Base-by-base conservation (phyloP, 306 rosid genomes). In the Lagenaria siceraria region DNA sequence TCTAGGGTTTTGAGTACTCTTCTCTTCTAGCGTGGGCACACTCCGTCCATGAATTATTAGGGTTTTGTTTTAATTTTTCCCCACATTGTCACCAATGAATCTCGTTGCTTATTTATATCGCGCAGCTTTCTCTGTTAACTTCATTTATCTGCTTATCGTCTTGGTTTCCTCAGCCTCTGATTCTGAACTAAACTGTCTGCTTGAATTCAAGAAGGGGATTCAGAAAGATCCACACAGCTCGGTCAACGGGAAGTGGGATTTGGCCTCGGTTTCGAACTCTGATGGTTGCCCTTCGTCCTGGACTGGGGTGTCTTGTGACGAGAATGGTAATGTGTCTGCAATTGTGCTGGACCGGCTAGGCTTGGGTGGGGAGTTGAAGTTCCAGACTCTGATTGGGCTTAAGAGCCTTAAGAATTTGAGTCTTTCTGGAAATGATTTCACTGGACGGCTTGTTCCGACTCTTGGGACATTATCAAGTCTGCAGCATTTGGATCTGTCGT, bases 201-300 rank as follows among this genome's bases (percentile, higher is more conserved):
- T 90, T 24, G 97, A 95, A 75, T 95, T 95, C 89, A 92, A 87
- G 82, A 95, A 90, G 77, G 98, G 96, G 63, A 92, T 95, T 83
- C 82, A 43, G 0, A 24, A 4, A 48, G 98, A 92, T 87, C 98
- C 90, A 56, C 78, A 55, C 2, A 61, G 81, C 0, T 81, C 10
- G 29, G 87, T 90, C 27, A 40, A 64, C 0, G 87, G 81, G 22
- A 49, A 96, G 53, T 95, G 98, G 98, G 70, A 59, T 51, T 58
- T 64, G 25, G 11, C 78, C 11, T 27, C 83, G 0, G 58, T 78
- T 17, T 10, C 14, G 8, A 49, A 77, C 27, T 10, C 51, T 46
- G 19, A 71, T 60, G 63, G 53, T 0, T 95, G 98, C 53, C 96
- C 91, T 1, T 65, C 5, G 43, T 25, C 86, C 58, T 95, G 98